Conservation (phyloP, 2,329 filamentous ascomycete species). For the Diaporthe humulicola region DNA sequence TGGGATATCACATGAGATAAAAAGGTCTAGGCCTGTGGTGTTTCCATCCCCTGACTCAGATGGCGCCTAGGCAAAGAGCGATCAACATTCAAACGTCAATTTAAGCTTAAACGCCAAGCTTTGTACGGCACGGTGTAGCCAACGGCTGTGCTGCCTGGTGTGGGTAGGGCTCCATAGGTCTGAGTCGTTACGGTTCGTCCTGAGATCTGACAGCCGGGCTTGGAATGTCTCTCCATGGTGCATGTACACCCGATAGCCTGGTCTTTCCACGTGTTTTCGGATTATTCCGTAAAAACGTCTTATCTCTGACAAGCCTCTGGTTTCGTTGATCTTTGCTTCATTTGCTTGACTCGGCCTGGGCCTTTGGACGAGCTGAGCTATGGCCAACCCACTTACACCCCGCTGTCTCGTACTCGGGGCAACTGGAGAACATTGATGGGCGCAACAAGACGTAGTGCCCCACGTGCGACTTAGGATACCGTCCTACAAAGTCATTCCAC, state of each 20-base stretch:
- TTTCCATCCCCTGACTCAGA: not conserved
- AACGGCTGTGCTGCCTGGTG: not conserved
- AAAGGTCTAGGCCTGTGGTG: not conserved
- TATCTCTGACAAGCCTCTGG: not conserved
- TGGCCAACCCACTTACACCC: not conserved
- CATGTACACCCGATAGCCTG: not conserved
- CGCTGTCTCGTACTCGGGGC: not conserved
- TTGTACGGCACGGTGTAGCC: not conserved
- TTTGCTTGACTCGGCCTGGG: not conserved
- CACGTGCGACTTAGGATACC: not conserved
- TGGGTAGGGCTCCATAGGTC: not conserved
- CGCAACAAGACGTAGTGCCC: no score
- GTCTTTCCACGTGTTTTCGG: not conserved
- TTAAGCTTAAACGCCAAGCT: constrained; percentile 20
- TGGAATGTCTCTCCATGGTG: not conserved
- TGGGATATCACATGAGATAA: not conserved
- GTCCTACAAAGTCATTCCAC: not conserved
- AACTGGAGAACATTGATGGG: not conserved
- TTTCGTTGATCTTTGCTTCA: constrained; percentile 7
- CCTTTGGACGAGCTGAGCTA: not conserved
- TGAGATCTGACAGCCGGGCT: not conserved
- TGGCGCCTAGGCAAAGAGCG: not conserved
- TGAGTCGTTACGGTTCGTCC: not conserved
- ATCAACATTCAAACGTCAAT: constrained; percentile 20
- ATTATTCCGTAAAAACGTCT: not conserved